Percentiles rank a stretch among this genome's conserved stretches.
These are phyloP conservation scores for Periconia sp. DNA, from an alignment of 2,329 filamentous ascomycete genomes.

Conservation along the genomic window DNA sequence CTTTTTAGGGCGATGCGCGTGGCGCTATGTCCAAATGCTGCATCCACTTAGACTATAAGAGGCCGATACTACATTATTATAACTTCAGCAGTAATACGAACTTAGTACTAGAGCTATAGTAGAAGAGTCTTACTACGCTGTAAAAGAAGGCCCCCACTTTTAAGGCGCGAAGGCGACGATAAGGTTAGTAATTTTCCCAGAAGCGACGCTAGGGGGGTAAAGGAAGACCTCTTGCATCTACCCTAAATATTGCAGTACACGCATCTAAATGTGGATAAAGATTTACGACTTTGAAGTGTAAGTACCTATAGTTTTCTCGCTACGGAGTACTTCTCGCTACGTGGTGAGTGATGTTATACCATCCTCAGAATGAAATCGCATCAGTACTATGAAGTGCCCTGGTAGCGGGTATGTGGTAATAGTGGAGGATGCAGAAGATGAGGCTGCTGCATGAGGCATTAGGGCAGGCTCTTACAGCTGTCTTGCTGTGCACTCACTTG, in stretches of 20 bases:
- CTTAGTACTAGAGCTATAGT: slow-evolving; percentile 2
- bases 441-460: no score
- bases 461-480: no score
- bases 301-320: slow-evolving; percentile 1
- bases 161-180: slow-evolving; percentile 1
- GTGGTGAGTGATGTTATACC: no score
- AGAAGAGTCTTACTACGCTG: neutral
- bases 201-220: slow-evolving; percentile 2
- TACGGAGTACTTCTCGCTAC: slow-evolving; percentile 2
- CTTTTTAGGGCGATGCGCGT: no score
- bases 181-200: slow-evolving; percentile 7
- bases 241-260: neutral
- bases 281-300: slow-evolving; percentile 1
- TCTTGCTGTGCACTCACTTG: no score
- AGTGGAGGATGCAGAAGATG: no score
- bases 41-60: slow-evolving; percentile 8
- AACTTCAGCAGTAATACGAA: slow-evolving; percentile 1
- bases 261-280: neutral
- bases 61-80: slow-evolving; percentile 6
- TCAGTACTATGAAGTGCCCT: no score
- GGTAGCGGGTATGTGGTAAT: no score
- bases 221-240: slow-evolving; percentile 2
- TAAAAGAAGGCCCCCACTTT: slow-evolving; percentile 1
- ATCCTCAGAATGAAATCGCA: no score
- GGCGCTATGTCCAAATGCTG: no score